Base-by-base conservation (phyloP, 305 asterid genomes). In the Fraxinus ornus region DNA sequence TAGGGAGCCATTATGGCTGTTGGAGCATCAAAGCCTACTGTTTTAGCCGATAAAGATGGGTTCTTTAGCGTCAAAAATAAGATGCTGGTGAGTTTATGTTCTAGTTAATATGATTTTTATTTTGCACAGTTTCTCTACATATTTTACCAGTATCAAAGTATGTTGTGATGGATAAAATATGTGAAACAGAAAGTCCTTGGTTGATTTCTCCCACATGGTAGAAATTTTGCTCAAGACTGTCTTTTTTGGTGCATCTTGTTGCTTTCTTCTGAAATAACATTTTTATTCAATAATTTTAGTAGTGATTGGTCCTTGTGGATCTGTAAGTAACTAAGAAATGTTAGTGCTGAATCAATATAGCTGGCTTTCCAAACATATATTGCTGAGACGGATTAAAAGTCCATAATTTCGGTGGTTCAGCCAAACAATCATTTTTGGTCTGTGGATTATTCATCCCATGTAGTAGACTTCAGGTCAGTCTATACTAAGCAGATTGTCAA, bases 1-100 rank as follows among this genome's bases (percentile, higher is more conserved):
- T 85, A 96, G 98, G 99, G 99, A 36, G 98, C 99, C 78, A 94
- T 95, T 62, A 94, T 96, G 99, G 99, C 98, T 75, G 99, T 92
- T 80, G 99, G 99, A 60, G 97, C 98, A 62, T 96, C 99, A 75
- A 94, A 94, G 82, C 98, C 98, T 71, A 87, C 88, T 52, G 94
- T 92, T 85, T 78, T 86, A 24, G 90, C 97, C 19, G 90, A 86
- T 79, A 85, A 87, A 86, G 94, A 93, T 74, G 98, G 97, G 81
- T 92, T 88, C 80, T 91, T 93, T 88, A 88, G 89, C 35, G 91
- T 92, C 1, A 91, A 92, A 83, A 91, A 91, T 74, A 87, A 85
- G 88, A 94, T 94, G 97, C 88, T 88, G 91, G 98, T 94, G 82
- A 86, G 92, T 90, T 84, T 83, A 68, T 75, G 28, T 9, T 78